phyloP scores from a whole-genome alignment of 257 asterid genomes.

The Lycium ferocissimum region DNA sequence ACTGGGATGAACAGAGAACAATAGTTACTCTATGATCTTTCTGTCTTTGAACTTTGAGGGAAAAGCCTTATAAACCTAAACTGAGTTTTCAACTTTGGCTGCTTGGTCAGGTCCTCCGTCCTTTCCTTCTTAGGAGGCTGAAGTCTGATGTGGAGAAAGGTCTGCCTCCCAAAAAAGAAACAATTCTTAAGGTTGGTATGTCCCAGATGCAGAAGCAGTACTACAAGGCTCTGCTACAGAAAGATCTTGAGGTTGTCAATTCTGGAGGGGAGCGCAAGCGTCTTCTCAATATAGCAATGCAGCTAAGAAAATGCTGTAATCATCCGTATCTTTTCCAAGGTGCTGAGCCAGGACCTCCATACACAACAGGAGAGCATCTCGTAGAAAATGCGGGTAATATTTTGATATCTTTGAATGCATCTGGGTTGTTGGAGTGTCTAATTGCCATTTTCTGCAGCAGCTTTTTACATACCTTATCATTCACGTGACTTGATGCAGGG shows the following conservation, averaged over 20 bases:
- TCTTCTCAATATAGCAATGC: conserved; percentile 98
- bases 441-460: neutral
- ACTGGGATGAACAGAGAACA: neutral
- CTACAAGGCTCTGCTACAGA: conserved; percentile 91
- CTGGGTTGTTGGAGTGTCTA: neutral
- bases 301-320: conserved; percentile 94
- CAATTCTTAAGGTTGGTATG: conserved; percentile 99
- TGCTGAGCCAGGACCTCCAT: conserved; percentile 73
- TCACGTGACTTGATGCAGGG: conserved; percentile 50
- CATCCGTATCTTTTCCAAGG: conserved; percentile 99
- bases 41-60: conserved; percentile 19
- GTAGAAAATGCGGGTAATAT: conserved; percentile 88
- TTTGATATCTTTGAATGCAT: conserved; percentile 16
- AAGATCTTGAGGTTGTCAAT: conserved; percentile 98
- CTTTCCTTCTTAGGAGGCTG: conserved; percentile 95
- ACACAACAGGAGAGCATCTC: conserved; percentile 34
- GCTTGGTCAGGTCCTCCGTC: conserved; percentile 79
- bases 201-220: conserved; percentile 99
- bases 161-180: conserved; percentile 98
- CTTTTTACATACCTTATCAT: neutral
- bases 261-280: conserved; percentile 99
- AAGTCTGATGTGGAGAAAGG: conserved; percentile 99
- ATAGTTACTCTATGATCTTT: neutral
- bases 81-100: conserved; percentile 2
- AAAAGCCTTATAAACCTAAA: conserved; percentile 7